Evolutionary conservation across 768 basidiomycete species (phyloP).

Genomic region (Pleurotus salmoneostramineus): DNA sequence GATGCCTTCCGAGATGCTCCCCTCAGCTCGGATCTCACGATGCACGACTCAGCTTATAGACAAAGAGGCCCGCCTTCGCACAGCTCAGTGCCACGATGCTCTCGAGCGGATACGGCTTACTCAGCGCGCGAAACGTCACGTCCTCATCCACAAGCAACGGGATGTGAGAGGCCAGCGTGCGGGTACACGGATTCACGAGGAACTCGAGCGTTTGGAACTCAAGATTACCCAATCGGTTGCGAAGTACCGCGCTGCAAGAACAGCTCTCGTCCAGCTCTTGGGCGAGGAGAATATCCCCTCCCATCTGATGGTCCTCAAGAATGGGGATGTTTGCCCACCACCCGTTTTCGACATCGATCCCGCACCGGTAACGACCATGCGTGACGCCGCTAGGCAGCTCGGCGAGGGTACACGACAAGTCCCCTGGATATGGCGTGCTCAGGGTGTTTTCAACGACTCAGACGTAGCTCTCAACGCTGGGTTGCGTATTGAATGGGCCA

Average conservation of each 20-base stretch:
- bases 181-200: not conserved
- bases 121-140: not conserved
- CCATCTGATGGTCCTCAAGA: not conserved
- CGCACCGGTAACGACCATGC: not conserved
- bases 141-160: not conserved
- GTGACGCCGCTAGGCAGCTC: not conserved
- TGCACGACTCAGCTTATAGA: not conserved
- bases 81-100: not conserved
- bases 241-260: not conserved
- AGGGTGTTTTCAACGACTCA: not conserved
- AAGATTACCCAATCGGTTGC: not conserved
- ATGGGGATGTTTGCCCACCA: no score
- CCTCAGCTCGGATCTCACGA: not conserved
- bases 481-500: conserved; percentile 19
- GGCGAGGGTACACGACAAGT: not conserved
- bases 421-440: conserved; percentile 1
- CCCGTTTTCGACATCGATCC: not conserved
- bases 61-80: not conserved
- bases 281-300: not conserved
- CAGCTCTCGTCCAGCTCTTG: not conserved
- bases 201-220: not conserved
- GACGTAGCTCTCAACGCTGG: not conserved
- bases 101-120: not conserved
- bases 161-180: not conserved
- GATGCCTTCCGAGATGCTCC: not conserved